phyloP scores from a whole-genome alignment of 768 basidiomycete species.

The Leccinum longicurvipes region DNA sequence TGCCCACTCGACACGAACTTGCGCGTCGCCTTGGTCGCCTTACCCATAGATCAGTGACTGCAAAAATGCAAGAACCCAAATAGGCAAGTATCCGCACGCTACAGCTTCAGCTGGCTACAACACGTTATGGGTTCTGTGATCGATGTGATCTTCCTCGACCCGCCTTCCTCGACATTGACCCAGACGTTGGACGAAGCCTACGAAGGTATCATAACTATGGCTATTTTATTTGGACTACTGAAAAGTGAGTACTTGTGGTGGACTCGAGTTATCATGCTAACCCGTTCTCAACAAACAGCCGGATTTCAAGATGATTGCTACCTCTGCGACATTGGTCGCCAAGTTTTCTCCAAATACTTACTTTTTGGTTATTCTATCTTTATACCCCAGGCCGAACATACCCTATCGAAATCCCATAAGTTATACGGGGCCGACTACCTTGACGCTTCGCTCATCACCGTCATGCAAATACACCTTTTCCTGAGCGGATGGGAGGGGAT shows the following conservation, averaged over 20 bases:
- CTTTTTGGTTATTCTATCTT: conserved; percentile 98
- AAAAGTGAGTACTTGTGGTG: conserved; percentile 43
- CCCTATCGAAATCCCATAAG: conserved; percentile 94
- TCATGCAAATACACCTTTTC: conserved; percentile 99
- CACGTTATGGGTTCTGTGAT: no score
- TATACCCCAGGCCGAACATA: conserved; percentile 96
- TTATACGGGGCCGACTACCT: conserved; percentile 98
- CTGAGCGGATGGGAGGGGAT: conserved; percentile 99
- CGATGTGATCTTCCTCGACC: no score
- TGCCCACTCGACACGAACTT: conserved; percentile 89
- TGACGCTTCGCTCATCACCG: conserved; percentile 95
- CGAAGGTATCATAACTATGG: conserved; percentile 97
- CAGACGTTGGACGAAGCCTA: conserved; percentile 99
- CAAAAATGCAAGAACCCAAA: not conserved
- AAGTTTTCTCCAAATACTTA: conserved; percentile 99
- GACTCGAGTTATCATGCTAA: conserved; percentile 13
- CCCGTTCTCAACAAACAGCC: conserved; percentile 72
- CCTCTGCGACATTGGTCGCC: no score
- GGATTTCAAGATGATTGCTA: no score
- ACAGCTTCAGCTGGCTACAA: no score
- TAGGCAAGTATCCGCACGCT: conserved; percentile 20
- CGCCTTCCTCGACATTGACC: no score
- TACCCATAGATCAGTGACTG: conserved; percentile 43
- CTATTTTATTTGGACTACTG: conserved; percentile 92
- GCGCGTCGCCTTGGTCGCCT: conserved; percentile 64